Conservation (phyloP, 257 asterid genomes). For the Cinchona pubescens region DNA sequence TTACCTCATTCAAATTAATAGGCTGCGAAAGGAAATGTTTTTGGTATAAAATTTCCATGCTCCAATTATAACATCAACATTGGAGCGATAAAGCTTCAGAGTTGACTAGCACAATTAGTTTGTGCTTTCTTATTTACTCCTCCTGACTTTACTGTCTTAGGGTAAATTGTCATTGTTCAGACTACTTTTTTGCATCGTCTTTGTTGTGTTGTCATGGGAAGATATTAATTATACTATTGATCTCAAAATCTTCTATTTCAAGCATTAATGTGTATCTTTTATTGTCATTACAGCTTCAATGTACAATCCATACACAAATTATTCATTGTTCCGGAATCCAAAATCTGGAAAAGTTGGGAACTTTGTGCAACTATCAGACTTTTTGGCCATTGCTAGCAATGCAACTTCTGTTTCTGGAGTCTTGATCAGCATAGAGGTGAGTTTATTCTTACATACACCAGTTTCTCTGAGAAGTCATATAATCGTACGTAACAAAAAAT, state of each 20-base stretch:
- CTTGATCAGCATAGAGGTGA: constrained; percentile 64
- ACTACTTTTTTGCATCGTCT: not conserved
- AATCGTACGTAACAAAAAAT: too few species aligned
- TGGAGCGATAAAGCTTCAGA: too few species aligned
- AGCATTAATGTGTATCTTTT: constrained; percentile 8
- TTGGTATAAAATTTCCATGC: not conserved
- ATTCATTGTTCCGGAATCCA: constrained; percentile 49
- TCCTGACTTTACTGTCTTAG: not conserved
- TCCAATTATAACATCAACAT: too few species aligned
- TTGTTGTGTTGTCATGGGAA: not conserved
- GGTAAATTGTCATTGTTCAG: not conserved
- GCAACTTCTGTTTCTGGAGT: constrained; percentile 68
- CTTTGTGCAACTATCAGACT: constrained; percentile 47
- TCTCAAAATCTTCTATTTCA: constrained; percentile 1
- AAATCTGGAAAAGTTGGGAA: constrained; percentile 36
- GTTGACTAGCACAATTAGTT: not conserved
- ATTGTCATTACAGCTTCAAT: constrained; percentile 58
- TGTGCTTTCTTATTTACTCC: not conserved
- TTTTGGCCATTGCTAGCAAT: constrained; percentile 55
- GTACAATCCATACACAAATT: constrained; percentile 32
- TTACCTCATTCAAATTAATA: not conserved
- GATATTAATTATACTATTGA: not conserved
- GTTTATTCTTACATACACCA: constrained; percentile 22
- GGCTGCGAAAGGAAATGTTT: not conserved
- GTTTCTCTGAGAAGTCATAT: constrained; percentile 7